Evolutionary conservation across 164 flowering plant species (phyloP).

Genomic region (Vitis vinifera): ASM3070453v1 NC_081808.1:6802001-6802500

Average conservation of each 20-base stretch:
- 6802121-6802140: too few relatives aligned
- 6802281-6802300: slow-evolving; percentile 10
- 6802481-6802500: slow-evolving; percentile 89
- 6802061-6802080: too few relatives aligned
- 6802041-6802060: too few relatives aligned
- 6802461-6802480: slow-evolving; percentile 72
- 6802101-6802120: too few relatives aligned
- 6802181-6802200: too few relatives aligned
- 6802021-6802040: too few relatives aligned
- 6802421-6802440: slow-evolving; percentile 1
- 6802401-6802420: background rate
- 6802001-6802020: too few relatives aligned
- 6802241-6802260: background rate
- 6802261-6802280: background rate
- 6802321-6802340: slow-evolving; percentile 98
- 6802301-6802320: slow-evolving; percentile 18
- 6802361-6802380: slow-evolving; percentile 84
- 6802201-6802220: too few relatives aligned
- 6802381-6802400: slow-evolving; percentile 47
- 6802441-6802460: slow-evolving; percentile 2
- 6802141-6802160: too few relatives aligned
- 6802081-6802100: too few relatives aligned
- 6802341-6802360: slow-evolving; percentile 87
- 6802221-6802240: background rate
- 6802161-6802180: too few relatives aligned